Evolutionary conservation across 2,329 filamentous ascomycete genomes (phyloP).

Genomic region (Davidsoniella australis): DNA sequence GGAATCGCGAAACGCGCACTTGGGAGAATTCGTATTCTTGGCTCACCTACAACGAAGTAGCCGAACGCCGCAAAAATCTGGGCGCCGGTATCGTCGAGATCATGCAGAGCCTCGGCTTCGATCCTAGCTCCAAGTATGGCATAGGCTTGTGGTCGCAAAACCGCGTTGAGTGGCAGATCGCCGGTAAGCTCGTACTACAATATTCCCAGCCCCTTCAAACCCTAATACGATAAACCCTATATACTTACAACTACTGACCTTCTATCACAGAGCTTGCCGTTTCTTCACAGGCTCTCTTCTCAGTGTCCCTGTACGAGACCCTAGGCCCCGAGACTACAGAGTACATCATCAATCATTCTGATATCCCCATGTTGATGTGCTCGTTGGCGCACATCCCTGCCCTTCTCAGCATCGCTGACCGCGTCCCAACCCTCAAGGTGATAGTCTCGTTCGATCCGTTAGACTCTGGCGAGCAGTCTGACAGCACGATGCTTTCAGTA

Average conservation of each 20-base stretch:
- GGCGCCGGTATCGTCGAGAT: constrained; percentile 74
- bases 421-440: constrained; percentile 64
- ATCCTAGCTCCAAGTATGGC: constrained; percentile 42
- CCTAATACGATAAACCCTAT: too few species aligned
- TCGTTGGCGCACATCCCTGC: constrained; percentile 67
- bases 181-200: constrained; percentile 29
- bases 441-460: constrained; percentile 78
- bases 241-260: too few species aligned
- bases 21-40: constrained; percentile 64
- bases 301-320: constrained; percentile 91
- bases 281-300: constrained; percentile 73
- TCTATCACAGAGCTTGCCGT: constrained; percentile 53
- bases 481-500: constrained; percentile 63
- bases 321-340: constrained; percentile 81
- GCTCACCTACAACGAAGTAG: constrained; percentile 68
- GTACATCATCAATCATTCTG: constrained; percentile 87
- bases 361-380: constrained; percentile 56
- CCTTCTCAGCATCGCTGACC: constrained; percentile 62
- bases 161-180: constrained; percentile 73
- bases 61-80: constrained; percentile 62
- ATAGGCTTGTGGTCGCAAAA: constrained; percentile 80
- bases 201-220: not conserved
- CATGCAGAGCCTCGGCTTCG: constrained; percentile 55
- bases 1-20: constrained; percentile 54
- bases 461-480: constrained; percentile 58